Evolutionary conservation across 1,139 yeast species (phyloP).

Genomic region (Sugiyamaella paludigena): DNA sequence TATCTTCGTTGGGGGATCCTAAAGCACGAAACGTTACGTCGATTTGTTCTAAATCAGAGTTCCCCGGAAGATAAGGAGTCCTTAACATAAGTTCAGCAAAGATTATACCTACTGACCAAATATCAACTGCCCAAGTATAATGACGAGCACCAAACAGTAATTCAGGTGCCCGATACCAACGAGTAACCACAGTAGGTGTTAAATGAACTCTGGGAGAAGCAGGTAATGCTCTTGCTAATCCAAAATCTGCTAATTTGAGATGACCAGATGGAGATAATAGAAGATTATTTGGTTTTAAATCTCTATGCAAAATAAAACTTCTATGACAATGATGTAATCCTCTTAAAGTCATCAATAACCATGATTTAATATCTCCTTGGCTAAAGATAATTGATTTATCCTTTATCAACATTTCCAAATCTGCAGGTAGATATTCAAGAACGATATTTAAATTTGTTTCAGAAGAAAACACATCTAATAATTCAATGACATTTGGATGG

Average conservation of each 20-base stretch:
- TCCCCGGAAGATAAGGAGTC: constrained; percentile 92
- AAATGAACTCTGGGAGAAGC: constrained; percentile 69
- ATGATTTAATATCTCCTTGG: constrained; percentile 85
- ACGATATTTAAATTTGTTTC: constrained; percentile 75
- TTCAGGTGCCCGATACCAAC: constrained; percentile 98
- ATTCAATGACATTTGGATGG: constrained; percentile 81
- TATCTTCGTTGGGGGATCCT: constrained; percentile 91
- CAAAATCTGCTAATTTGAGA: constrained; percentile 94
- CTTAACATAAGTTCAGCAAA: constrained; percentile 95
- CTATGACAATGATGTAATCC: constrained; percentile 96
- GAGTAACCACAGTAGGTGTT: constrained; percentile 91
- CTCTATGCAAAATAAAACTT: constrained; percentile 80
- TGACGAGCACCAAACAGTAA: constrained; percentile 83
- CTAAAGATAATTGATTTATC: constrained; percentile 74
- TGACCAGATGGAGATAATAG: constrained; percentile 83
- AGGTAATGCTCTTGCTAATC: constrained; percentile 82
- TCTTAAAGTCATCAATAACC: constrained; percentile 90
- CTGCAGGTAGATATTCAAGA: constrained; percentile 86
- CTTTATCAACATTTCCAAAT: constrained; percentile 83
- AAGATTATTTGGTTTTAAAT: constrained; percentile 57
- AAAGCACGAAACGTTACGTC: constrained; percentile 89
- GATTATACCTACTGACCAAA: constrained; percentile 95
- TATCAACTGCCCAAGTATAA: constrained; percentile 83
- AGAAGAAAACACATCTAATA: constrained; percentile 80
- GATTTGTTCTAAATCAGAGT: constrained; percentile 83